These are phyloP conservation scores for Lasiodiplodia sp. DNA, from an alignment of 2,329 filamentous ascomycete species.

Conservation along the genomic window DNA sequence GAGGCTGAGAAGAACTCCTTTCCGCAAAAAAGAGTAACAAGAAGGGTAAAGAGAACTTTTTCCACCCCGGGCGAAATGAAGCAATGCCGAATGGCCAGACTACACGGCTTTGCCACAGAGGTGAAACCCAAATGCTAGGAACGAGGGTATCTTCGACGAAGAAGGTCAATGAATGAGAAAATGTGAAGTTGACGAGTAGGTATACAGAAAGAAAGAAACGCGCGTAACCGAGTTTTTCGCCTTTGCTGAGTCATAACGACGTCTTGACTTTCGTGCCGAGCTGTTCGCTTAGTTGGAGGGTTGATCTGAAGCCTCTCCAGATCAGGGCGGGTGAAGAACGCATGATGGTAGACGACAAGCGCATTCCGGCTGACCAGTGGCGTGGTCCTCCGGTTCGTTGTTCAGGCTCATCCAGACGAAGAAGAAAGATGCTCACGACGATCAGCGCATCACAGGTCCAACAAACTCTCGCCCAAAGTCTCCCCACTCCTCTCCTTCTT, in stretches of 20 bases:
- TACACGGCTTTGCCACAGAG: not conserved
- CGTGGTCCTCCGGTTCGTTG: not conserved
- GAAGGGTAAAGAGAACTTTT: not conserved
- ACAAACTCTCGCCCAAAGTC: slow-evolving; percentile 26
- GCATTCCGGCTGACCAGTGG: not conserved
- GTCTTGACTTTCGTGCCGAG: too few relatives aligned
- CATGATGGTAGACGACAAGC: too few relatives aligned
- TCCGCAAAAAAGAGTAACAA: not conserved
- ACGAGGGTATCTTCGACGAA: slow-evolving; percentile 3
- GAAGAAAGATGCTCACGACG: not conserved
- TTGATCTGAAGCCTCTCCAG: too few relatives aligned
- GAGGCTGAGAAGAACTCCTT: not conserved
- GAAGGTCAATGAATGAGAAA: not conserved
- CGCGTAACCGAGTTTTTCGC: not conserved
- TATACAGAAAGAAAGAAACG: not conserved
- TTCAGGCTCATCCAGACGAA: not conserved
- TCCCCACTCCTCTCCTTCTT: slow-evolving; percentile 19
- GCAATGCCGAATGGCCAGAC: not conserved
- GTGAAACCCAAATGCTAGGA: not conserved
- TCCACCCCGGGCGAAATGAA: not conserved
- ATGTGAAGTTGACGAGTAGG: not conserved
- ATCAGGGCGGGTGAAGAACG: too few relatives aligned
- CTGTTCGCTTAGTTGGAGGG: too few relatives aligned
- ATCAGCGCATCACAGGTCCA: slow-evolving; percentile 11
- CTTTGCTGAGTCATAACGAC: not conserved